Conservation (phyloP, 2,329 filamentous ascomycete species). For the Plectosphaerella cucumerina region DNA sequence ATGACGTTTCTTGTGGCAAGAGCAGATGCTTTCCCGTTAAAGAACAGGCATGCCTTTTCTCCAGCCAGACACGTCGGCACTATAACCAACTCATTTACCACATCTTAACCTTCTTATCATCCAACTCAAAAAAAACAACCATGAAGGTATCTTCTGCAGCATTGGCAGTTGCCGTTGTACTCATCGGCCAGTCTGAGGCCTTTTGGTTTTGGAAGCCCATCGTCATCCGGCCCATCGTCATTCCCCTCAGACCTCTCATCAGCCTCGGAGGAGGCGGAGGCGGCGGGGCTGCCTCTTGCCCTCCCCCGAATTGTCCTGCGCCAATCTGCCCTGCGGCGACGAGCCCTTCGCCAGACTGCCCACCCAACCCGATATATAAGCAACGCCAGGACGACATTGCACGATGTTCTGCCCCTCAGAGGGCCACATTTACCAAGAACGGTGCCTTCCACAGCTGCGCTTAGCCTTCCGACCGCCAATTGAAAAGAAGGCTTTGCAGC, state of each 20-base stretch:
- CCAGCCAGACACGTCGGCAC: no score
- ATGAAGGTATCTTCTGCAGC: background rate
- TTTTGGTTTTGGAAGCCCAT: background rate
- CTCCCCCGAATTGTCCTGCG: background rate
- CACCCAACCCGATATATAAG: background rate
- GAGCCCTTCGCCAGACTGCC: background rate
- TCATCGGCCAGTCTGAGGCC: background rate
- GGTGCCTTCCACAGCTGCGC: background rate
- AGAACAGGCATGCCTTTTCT: no score
- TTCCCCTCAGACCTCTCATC: background rate
- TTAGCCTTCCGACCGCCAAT: no score
- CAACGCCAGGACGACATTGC: background rate
- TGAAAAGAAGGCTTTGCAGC: no score
- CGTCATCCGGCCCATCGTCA: background rate
- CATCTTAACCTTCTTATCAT: no score
- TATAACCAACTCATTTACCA: no score
- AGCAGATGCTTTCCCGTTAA: no score
- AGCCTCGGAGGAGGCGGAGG: background rate
- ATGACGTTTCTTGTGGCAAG: no score
- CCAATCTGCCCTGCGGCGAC: background rate
- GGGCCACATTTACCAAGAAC: background rate
- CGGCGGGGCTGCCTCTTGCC: background rate
- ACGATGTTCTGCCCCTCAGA: background rate
- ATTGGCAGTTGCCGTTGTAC: background rate
- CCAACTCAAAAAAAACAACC: background rate